Evolutionary conservation across 75 land plant genomes (phyloP), one percentile per base, ranked within the genome.

Genomic region (Adiantum capillusveneris): DNA sequence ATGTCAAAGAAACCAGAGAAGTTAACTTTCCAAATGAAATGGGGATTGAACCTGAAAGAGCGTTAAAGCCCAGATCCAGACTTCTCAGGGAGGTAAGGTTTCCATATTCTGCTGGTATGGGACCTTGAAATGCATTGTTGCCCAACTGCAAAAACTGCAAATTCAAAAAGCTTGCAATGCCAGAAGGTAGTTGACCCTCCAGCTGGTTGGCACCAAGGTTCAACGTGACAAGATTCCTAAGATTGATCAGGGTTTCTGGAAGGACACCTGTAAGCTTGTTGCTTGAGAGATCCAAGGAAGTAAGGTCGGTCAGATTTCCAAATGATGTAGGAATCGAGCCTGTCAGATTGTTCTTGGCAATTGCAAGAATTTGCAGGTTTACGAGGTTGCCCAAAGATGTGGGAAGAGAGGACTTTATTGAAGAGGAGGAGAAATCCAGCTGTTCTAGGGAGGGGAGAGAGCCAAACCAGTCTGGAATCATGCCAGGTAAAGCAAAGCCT

Each of bases 391-490:
- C 84, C 11, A 92, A 54, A 11, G 84, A 74, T 2, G 25, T 25
- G 14, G 97, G 97, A 55, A 92, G 75, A 14, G 28, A 27, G 29
- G 89, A 89, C 48, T 7, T 27, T 19, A 94, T 48, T 41, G 71
- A 73, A 43, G 79, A 73, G 22, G 69, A 65, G 12, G 80, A 29
- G 51, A 94, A 81, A 56, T 86, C 90, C 36, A 94, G 73, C 16
- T 69, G 60, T 34, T 65, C 45, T 7, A 92, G 73, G 9, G 85
- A 29, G 1, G 31, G 26, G 12, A 11, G 53, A 0, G 44, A n/a
- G 48, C 96, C 87, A 56, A 89, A 58, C 96, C 84, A 94, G 42
- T 61, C 67, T 2, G 98, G 98, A 29, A 94, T 79, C 9, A 64
- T 24, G 6, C 98, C 88, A 22, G 80, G 83, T 18, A 89, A 75